Base-by-base conservation (phyloP, 495 filamentous ascomycete species). In the Aspergillus funiculosus region DNA sequence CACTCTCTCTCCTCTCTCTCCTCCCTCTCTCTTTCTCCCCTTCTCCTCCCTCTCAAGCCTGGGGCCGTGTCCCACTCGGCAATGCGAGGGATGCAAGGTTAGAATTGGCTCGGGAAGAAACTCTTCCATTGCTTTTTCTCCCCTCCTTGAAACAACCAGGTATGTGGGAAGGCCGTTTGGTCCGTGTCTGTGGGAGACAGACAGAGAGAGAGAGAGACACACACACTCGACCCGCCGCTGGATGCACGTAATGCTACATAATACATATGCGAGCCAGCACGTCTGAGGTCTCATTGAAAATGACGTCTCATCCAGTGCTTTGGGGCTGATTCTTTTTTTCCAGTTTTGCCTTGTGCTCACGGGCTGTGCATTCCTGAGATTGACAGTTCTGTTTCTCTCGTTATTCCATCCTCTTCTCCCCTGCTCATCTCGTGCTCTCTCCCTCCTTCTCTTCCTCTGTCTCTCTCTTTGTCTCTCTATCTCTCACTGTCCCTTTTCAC, bases 91-190 rank as follows among this genome's bases (percentile, higher is more conserved):
- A 53, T 57, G 44, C 11, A 15, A 15, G 25, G 35, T 34, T 19
- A 22, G 15, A 40, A 37, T 32, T 31, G 39, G 36, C 35, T n/a
- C 42, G 21, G 26, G 50, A 26, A 19, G 21, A 24, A 26, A 28
- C 31, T 32, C 47, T 51, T 44, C 40, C 48, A n/a, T n/a, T n/a
- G n/a, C n/a, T n/a, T n/a, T 35, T 35, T 34, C 28, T 17, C 46
- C 42, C 29, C 45, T 50, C 45, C 57, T 54, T 57, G 57, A 54
- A 60, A 60, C 57, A 39, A 35, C 38, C 30, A 55, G 57, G 36
- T 54, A 54, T 60, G 57, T 47, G 51, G 24, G 35, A 10, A 20
- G 39, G 27, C 53, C 57, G 50, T 59, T 59, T 46, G 50, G 11
- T 7, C n/a, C n/a, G n/a, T n/a, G n/a, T n/a, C n/a, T n/a, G 30